Base-by-base conservation (phyloP, 2,329 filamentous ascomycete genomes). In the Alternaria hordeiaustralica region DNA sequence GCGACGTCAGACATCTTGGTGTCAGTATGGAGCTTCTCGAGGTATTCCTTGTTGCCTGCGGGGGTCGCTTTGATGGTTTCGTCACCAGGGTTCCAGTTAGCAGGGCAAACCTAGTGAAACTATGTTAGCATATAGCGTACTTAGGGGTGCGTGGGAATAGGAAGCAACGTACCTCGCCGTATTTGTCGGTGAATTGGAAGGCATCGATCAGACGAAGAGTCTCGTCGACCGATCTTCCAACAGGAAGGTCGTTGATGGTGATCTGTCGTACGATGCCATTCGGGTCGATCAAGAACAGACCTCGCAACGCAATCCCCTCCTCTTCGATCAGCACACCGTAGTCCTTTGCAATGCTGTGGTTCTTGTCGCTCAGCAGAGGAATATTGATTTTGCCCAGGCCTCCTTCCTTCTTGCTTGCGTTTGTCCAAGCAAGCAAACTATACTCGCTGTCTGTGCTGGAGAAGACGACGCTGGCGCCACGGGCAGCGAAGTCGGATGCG, bases 231-330 rank as follows among this genome's bases (percentile, higher is more conserved):
- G 86, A 85, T 69, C 88, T 87, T 64, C 88, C 88, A 67, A 90
- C 87, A 64, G 88, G 87, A 30, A 89, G 83, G 72, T 90, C 88
- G 80, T 90, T 90, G 82, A 90, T 82, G 65, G 88, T 89, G 77
- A 90, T 88, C 83, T 82, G 87, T 66, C 88, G 81, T 25, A 90
- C 81, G 26, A 84, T 78, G 59, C 88, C 88, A 78, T 87, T 86
- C 63, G 88, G 87, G 75, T 90, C 88, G 72, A 90, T 89, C 80
- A 90, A 84, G 82, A 90, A 90, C 49, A 90, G 82, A 5, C 88
- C 88, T 21, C 88, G 84, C 62, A 90, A 85, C 12, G 88, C 87
- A 63, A 90, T 83, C 36, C 88, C 88, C 76, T 88, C 85, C 21
- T 89, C 86, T 79, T 90, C 88, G 61, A 89, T 83, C 69, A 90